A percentile compares a stretch with the other conserved stretches of the same genome.
Conservation (phyloP, 2,329 filamentous ascomycete species). For the Byssoonygena ceratinophila region DNA sequence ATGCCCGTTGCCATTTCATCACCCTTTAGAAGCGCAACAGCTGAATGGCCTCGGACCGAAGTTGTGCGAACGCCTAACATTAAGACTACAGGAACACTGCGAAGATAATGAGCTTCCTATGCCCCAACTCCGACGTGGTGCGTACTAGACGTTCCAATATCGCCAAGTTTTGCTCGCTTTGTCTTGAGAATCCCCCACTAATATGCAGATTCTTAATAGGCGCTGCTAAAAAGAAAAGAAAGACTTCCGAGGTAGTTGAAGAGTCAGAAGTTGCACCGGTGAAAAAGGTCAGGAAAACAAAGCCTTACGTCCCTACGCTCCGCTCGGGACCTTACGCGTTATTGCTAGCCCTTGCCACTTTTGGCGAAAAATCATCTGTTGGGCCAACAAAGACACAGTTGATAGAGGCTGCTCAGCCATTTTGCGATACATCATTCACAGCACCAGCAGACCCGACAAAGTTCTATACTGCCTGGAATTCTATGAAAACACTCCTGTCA, state of each 20-base stretch:
- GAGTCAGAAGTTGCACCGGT: slow-evolving; percentile 28
- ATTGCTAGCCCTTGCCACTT: slow-evolving; percentile 53
- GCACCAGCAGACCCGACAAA: slow-evolving; percentile 56
- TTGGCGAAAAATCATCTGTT: slow-evolving; percentile 44
- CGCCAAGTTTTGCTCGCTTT: not conserved
- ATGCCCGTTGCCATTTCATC: slow-evolving; percentile 59
- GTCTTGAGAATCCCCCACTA: not conserved
- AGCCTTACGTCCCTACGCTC: slow-evolving; percentile 59
- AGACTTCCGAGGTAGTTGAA: slow-evolving; percentile 22
- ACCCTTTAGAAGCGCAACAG: slow-evolving; percentile 61
- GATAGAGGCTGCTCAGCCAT: slow-evolving; percentile 57
- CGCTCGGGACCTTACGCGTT: slow-evolving; percentile 68
- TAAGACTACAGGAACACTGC: slow-evolving; percentile 48
- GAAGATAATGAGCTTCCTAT: slow-evolving; percentile 56
- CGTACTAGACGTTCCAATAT: not conserved
- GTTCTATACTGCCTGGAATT: slow-evolving; percentile 72
- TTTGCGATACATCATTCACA: slow-evolving; percentile 64
- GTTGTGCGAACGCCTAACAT: slow-evolving; percentile 58
- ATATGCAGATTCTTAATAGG: not conserved
- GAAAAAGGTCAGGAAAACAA: slow-evolving; percentile 50
- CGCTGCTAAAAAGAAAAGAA: slow-evolving; percentile 24
- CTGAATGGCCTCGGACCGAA: slow-evolving; percentile 66
- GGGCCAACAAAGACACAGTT: slow-evolving; percentile 59
- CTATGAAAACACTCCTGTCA: slow-evolving; percentile 62
- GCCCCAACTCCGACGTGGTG: slow-evolving; percentile 49